Evolutionary conservation across 2,329 filamentous ascomycete species (phyloP).

Genomic region (Fusarium sarcochroum): DNA sequence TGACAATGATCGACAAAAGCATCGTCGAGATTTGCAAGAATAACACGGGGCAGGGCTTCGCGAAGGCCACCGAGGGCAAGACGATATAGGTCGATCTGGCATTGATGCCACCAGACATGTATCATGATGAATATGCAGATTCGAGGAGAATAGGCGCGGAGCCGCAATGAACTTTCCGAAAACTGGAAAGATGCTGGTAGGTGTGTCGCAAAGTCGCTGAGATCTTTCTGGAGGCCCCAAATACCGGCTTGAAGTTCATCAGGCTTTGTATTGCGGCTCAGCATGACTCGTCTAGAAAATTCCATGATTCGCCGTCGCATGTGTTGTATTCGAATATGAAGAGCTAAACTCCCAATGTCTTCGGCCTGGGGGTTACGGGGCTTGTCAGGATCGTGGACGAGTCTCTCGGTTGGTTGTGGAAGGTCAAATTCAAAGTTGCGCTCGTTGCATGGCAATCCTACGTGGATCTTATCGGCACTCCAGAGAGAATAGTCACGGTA

Average conservation of each 20-base stretch:
- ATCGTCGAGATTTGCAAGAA: conserved; percentile 62
- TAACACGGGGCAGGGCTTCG: conserved; percentile 62
- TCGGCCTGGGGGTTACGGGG: conserved; percentile 58
- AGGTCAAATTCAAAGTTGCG: conserved; percentile 69
- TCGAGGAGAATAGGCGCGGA: conserved; percentile 69
- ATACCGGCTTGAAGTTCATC: conserved; percentile 61
- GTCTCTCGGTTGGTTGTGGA: conserved; percentile 66
- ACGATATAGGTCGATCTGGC: conserved; percentile 70
- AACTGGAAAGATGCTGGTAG: conserved; percentile 70
- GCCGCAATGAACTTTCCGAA: conserved; percentile 68
- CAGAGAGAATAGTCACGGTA: conserved; percentile 62
- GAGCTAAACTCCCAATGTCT: conserved; percentile 68
- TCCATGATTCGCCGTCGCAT: conserved; percentile 68
- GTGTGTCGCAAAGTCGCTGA: conserved; percentile 67
- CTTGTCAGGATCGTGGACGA: conserved; percentile 61
- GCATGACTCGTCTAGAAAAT: conserved; percentile 62
- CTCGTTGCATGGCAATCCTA: conserved; percentile 60
- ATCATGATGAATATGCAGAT: conserved; percentile 73
- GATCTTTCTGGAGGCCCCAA: conserved; percentile 63
- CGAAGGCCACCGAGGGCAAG: conserved; percentile 66
- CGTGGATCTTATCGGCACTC: conserved; percentile 58
- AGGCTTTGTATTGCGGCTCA: conserved; percentile 57
- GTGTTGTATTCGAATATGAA: conserved; percentile 70
- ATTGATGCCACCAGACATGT: conserved; percentile 72
- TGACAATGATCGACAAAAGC: conserved; percentile 65